A percentile compares a stretch with the other conserved stretches of the same genome.
Conservation (phyloP, 495 filamentous ascomycete species). For the Xylaria grammica region DNA sequence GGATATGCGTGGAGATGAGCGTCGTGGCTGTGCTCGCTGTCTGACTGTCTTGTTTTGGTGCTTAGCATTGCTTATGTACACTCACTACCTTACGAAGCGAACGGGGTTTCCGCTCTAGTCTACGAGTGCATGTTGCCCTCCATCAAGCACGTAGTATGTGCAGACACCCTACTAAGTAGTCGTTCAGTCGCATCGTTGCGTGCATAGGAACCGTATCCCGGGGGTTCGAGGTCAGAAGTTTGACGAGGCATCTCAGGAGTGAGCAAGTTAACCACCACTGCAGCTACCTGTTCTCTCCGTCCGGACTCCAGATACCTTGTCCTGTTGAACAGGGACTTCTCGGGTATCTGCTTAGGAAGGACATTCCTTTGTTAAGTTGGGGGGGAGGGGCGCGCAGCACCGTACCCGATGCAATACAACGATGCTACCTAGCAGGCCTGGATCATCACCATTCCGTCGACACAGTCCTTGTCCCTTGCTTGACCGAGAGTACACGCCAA, state of each 20-base stretch:
- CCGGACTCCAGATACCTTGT: too few relatives aligned
- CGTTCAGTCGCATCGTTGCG: not conserved
- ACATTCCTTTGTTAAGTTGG: not conserved
- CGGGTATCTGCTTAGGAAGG: not conserved
- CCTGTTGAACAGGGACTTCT: not conserved
- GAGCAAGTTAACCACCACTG: not conserved
- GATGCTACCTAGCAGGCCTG: not conserved
- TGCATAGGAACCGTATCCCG: not conserved
- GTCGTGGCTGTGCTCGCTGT: conserved; percentile 7
- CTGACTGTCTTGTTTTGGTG: not conserved
- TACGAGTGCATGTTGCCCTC: too few relatives aligned
- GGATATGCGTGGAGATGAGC: conserved; percentile 3
- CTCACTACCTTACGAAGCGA: not conserved
- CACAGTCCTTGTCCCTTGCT: not conserved
- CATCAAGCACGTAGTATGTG: not conserved
- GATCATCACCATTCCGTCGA: not conserved
- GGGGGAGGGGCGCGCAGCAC: too few relatives aligned
- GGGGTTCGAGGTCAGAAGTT: not conserved
- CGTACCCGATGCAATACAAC: not conserved
- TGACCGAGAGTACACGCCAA: conserved; percentile 2
- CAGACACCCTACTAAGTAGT: not conserved
- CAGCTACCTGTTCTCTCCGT: not conserved
- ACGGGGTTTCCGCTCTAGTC: not conserved
- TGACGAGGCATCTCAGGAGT: not conserved
- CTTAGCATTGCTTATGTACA: conserved; percentile 4